Conservation (phyloP, 768 basidiomycete species). For the Pisolithus sp. region DNA sequence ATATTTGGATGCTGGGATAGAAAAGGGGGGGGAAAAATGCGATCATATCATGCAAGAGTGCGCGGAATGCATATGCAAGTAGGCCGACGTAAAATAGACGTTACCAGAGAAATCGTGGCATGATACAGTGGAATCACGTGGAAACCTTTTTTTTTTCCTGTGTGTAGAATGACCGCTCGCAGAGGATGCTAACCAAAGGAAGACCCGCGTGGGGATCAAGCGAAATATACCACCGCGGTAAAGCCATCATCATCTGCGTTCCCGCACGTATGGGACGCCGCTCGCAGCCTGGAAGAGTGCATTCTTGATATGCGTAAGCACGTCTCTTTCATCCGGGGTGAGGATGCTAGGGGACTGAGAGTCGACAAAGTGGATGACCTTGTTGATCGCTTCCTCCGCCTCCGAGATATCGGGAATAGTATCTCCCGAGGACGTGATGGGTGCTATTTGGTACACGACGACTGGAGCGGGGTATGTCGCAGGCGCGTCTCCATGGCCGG, state of each 20-base stretch:
- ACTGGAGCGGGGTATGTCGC: slow-evolving; percentile 23
- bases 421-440: slow-evolving; percentile 27
- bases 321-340: slow-evolving; percentile 31
- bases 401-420: slow-evolving; percentile 38
- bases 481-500: slow-evolving; percentile 18
- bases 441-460: slow-evolving; percentile 28
- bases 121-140: not conserved
- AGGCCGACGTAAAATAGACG: not conserved
- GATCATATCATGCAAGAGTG: not conserved
- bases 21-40: not conserved
- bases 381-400: slow-evolving; percentile 50
- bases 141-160: not conserved
- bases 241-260: slow-evolving; percentile 19
- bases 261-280: slow-evolving; percentile 30
- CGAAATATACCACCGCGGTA: not conserved
- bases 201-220: not conserved
- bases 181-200: not conserved
- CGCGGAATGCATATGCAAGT: not conserved
- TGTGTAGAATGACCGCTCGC: not conserved
- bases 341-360: slow-evolving; percentile 27
- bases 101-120: not conserved
- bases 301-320: slow-evolving; percentile 43
- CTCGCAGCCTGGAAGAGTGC: slow-evolving; percentile 46
- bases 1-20: not conserved
- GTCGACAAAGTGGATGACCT: slow-evolving; percentile 49